Conservation (phyloP, 2,329 filamentous ascomycete genomes). For the Aspergillus pseudotamarii region DNA sequence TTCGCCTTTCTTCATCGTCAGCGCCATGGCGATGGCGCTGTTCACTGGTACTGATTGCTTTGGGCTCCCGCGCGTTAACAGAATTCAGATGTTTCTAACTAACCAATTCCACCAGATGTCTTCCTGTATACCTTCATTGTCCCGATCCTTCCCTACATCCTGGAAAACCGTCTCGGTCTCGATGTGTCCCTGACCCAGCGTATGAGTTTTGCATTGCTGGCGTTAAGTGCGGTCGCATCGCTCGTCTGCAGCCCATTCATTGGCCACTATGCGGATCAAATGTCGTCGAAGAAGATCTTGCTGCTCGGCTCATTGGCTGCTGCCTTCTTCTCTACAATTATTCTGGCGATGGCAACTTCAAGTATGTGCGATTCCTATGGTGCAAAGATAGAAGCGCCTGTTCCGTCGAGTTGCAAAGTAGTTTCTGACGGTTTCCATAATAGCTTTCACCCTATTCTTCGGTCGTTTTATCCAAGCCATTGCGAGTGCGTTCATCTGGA, state of each 20-base stretch:
- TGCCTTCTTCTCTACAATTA: conserved; percentile 25
- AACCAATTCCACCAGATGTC: conserved; percentile 21
- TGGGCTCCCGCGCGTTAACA: not conserved
- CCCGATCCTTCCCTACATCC: conserved; percentile 32
- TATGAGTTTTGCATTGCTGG: conserved; percentile 28
- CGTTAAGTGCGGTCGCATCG: conserved; percentile 27
- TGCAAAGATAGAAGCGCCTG: not conserved
- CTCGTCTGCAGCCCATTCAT: conserved; percentile 27
- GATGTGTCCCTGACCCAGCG: conserved; percentile 27
- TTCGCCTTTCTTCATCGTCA: conserved; percentile 25
- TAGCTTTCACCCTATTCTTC: conserved; percentile 21
- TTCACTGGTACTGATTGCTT: conserved; percentile 22
- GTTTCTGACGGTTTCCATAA: not conserved
- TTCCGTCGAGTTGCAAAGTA: not conserved
- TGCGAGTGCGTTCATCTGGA: conserved; percentile 30
- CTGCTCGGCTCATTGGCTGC: conserved; percentile 24
- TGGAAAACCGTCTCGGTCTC: conserved; percentile 30
- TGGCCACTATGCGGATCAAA: conserved; percentile 25
- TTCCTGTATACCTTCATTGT: conserved; percentile 36
- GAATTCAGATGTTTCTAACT: not conserved
- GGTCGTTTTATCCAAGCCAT: conserved; percentile 33
- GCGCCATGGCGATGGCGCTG: conserved; percentile 27
- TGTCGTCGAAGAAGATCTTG: conserved; percentile 22
- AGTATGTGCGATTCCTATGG: conserved; percentile 17
- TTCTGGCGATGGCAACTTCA: conserved; percentile 25